These are phyloP conservation scores for Cicer pinnatifidum DNA, from an alignment of 306 rosid genomes.

Conservation along the genomic window DNA sequence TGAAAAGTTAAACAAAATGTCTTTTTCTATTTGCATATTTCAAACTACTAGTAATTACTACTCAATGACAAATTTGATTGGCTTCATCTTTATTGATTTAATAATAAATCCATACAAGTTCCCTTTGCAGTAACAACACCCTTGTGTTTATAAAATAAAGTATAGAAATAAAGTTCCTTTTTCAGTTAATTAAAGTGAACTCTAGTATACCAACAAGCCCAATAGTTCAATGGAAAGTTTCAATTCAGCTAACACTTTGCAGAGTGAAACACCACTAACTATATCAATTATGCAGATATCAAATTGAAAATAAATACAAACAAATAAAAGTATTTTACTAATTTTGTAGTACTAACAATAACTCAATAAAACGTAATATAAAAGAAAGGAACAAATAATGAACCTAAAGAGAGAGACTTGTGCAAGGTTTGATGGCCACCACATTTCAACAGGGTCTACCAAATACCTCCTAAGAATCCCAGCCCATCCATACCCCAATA, in stretches of 20 bases:
- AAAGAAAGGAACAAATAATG: constrained; percentile 28
- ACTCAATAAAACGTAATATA: neutral
- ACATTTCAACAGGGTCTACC: constrained; percentile 98
- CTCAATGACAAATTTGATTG: constrained; percentile 44
- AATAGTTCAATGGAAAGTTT: constrained; percentile 18
- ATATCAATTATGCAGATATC: constrained; percentile 16
- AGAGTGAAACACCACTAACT: constrained; percentile 11
- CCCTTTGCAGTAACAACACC: constrained; percentile 16
- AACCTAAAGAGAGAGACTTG: constrained; percentile 98
- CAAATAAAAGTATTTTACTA: neutral
- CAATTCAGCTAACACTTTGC: neutral
- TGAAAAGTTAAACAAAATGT: neutral
- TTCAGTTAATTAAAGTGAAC: neutral
- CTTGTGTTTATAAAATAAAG: constrained; percentile 1
- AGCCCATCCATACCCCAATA: constrained; percentile 99
- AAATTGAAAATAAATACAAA: constrained; percentile 8
- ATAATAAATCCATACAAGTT: constrained; percentile 19
- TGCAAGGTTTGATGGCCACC: constrained; percentile 99
- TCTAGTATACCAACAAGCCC: neutral
- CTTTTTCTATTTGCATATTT: neutral
- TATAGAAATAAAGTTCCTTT: neutral
- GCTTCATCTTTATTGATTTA: constrained; percentile 36
- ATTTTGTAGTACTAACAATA: neutral
- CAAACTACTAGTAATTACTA: constrained; percentile 27
- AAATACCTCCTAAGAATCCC: constrained; percentile 90